Conservation (phyloP, 345 rosid species). For the Hibiscus syriacus region DNA sequence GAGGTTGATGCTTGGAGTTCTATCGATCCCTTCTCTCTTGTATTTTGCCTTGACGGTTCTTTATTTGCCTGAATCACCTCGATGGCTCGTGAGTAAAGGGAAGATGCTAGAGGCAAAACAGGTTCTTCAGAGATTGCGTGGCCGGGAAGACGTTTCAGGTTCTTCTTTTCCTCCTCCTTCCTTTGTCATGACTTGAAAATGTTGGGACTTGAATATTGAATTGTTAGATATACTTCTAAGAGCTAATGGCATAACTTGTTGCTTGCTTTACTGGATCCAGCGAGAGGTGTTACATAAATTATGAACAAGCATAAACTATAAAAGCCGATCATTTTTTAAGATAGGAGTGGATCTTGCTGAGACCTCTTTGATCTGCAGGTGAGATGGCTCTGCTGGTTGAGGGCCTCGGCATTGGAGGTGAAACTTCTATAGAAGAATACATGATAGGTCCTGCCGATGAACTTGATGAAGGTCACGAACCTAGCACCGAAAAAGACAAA, state of each 20-base stretch:
- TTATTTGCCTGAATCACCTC: slow-evolving; percentile 95
- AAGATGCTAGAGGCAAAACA: slow-evolving; percentile 73
- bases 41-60: slow-evolving; percentile 61
- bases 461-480: slow-evolving; percentile 43
- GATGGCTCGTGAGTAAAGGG: slow-evolving; percentile 98
- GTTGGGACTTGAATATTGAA: neutral
- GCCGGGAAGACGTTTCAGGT: slow-evolving; percentile 95
- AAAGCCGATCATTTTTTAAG: no score
- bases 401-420: slow-evolving; percentile 90
- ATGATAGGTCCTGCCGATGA: slow-evolving; percentile 73
- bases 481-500: slow-evolving; percentile 51
- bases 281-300: neutral
- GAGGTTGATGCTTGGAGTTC: slow-evolving; percentile 92
- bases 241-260: neutral
- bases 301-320: no score
- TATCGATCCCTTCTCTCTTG: slow-evolving; percentile 70
- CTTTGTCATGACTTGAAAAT: neutral
- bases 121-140: slow-evolving; percentile 82
- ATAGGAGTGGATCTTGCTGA: slow-evolving; percentile 6
- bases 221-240: neutral
- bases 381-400: slow-evolving; percentile 95
- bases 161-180: neutral
- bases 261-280: neutral
- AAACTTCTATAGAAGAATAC: slow-evolving; percentile 76
- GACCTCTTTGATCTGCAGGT: slow-evolving; percentile 38